Conservation (phyloP, 2,329 filamentous ascomycete species). For the Pseudogymnoascus sp. region DNA sequence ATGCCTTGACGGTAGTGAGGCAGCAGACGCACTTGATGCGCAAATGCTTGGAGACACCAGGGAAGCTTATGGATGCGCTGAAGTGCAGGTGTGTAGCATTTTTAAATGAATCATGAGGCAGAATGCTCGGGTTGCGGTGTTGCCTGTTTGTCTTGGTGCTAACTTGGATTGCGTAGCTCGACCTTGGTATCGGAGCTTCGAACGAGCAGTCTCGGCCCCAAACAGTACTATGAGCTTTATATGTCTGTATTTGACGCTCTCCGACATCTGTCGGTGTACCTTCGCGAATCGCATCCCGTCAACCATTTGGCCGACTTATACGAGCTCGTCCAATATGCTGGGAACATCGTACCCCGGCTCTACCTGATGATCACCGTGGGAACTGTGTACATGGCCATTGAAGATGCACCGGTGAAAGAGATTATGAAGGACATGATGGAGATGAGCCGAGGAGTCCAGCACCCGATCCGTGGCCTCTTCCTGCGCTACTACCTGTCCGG, state of each 20-base stretch:
- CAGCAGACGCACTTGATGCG: slow-evolving; percentile 97
- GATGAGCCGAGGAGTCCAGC: slow-evolving; percentile 96
- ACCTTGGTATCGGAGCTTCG: slow-evolving; percentile 97
- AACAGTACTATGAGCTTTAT: slow-evolving; percentile 99
- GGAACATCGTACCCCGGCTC: slow-evolving; percentile 90
- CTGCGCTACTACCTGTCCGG: slow-evolving; percentile 93
- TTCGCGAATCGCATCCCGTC: slow-evolving; percentile 93
- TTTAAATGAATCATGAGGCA: slow-evolving; percentile 1
- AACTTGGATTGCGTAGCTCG: slow-evolving; percentile 52
- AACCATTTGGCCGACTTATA: slow-evolving; percentile 98
- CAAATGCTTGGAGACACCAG: slow-evolving; percentile 91
- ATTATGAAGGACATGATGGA: slow-evolving; percentile 99
- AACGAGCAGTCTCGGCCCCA: slow-evolving; percentile 93
- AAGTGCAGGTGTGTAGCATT: slow-evolving; percentile 80
- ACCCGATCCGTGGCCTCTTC: slow-evolving; percentile 91
- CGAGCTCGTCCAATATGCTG: slow-evolving; percentile 94
- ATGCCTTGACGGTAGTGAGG: slow-evolving; percentile 91
- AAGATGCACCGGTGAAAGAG: slow-evolving; percentile 97
- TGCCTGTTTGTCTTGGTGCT: slow-evolving; percentile 21
- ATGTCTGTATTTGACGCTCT: slow-evolving; percentile 98
- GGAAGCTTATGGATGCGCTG: slow-evolving; percentile 98
- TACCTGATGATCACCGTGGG: slow-evolving; percentile 99
- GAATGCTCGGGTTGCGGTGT: slow-evolving; percentile 13
- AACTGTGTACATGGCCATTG: slow-evolving; percentile 97
- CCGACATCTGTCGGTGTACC: slow-evolving; percentile 89